Evolutionary conservation across 176 grass and related monocot genomes (phyloP).

Genomic region (Lolium multiflorum): DNA sequence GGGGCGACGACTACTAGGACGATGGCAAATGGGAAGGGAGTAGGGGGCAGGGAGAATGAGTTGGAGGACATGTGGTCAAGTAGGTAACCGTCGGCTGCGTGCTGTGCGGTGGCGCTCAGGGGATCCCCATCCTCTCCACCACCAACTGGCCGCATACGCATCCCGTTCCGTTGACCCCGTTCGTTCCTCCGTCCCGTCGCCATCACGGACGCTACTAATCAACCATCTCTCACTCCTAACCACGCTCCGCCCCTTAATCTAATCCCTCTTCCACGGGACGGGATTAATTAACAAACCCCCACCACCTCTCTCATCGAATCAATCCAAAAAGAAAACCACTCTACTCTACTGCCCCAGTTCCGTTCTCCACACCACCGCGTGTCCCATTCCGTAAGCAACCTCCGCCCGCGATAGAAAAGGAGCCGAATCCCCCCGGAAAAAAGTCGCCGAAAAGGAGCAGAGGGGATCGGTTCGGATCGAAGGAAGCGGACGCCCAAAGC

Average conservation of each 20-base stretch:
- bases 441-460: constrained; percentile 44
- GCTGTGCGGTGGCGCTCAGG: neutral
- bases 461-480: constrained; percentile 13
- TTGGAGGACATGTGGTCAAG: too few species aligned
- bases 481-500: constrained; percentile 21
- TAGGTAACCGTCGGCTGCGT: neutral
- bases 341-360: neutral
- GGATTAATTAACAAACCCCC: neutral
- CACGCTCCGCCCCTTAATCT: neutral
- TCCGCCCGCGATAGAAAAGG: neutral
- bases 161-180: constrained; percentile 41
- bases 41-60: too few species aligned
- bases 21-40: too few species aligned
- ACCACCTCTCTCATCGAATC: neutral
- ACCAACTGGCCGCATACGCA: neutral
- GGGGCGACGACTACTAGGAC: too few species aligned
- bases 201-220: neutral
- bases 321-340: neutral
- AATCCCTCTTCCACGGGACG: neutral
- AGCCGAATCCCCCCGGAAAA: neutral
- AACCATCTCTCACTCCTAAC: constrained; percentile 28
- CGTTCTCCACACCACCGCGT: constrained; percentile 12
- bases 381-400: constrained; percentile 9
- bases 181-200: constrained; percentile 3
- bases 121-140: neutral